Percentiles rank a stretch among this genome's conserved stretches.
phyloP scores from a whole-genome alignment of 192 early-diverging fungal genomes.

The Gonapodya sp. region DNA sequence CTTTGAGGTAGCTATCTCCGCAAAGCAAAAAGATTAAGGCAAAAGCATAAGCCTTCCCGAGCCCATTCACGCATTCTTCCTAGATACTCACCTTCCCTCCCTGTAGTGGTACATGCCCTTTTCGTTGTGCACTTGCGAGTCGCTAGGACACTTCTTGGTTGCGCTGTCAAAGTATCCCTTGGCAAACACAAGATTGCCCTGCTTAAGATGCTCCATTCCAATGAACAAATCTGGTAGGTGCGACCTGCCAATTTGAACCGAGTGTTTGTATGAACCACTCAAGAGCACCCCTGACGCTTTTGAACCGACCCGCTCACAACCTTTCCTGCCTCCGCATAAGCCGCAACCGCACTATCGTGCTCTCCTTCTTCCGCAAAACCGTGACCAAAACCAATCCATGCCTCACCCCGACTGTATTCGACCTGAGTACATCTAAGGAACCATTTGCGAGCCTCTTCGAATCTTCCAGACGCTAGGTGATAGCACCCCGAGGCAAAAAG shows the following conservation, averaged over 20 bases:
- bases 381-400: slow-evolving; percentile 75
- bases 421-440: slow-evolving; percentile 47
- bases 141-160: slow-evolving; percentile 37
- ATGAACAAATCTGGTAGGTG: slow-evolving; percentile 63
- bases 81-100: slow-evolving; percentile 32
- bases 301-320: slow-evolving; percentile 53
- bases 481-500: slow-evolving; percentile 79
- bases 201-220: slow-evolving; percentile 65
- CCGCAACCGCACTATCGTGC: slow-evolving; percentile 64
- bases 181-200: slow-evolving; percentile 45
- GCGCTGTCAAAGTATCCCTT: slow-evolving; percentile 48
- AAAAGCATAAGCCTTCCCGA: not conserved
- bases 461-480: slow-evolving; percentile 48
- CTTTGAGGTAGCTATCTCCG: slow-evolving; percentile 32
- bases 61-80: not conserved
- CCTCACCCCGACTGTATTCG: slow-evolving; percentile 50
- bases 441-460: slow-evolving; percentile 51
- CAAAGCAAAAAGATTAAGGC: not conserved
- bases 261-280: not conserved
- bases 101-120: slow-evolving; percentile 51
- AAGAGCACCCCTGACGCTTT: not conserved
- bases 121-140: slow-evolving; percentile 65
- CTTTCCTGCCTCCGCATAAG: slow-evolving; percentile 54
- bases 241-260: slow-evolving; percentile 28
- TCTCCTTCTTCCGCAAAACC: slow-evolving; percentile 65